Conservation (phyloP, 306 rosid species). For the Ammopiptanthus mongolicus region DNA sequence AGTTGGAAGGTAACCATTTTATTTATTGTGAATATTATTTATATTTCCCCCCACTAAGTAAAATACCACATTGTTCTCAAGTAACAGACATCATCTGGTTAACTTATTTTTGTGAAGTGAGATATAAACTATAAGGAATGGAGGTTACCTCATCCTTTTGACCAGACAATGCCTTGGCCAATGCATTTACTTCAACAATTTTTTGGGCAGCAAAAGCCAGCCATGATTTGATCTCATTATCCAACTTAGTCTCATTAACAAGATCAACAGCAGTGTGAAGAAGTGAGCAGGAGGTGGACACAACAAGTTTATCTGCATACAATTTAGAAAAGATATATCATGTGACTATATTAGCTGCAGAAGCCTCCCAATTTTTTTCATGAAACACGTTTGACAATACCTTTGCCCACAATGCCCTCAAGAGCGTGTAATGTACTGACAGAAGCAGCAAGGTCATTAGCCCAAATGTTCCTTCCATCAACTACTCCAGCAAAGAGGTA, state of each 20-base stretch:
- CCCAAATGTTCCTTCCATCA: slow-evolving; percentile 96
- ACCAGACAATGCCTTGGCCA: slow-evolving; percentile 79
- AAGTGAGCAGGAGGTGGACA: slow-evolving; percentile 84
- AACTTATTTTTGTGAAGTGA: not conserved
- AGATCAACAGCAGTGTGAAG: slow-evolving; percentile 95
- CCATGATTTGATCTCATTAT: slow-evolving; percentile 80
- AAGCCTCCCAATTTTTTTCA: not conserved
- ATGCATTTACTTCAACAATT: slow-evolving; percentile 82
- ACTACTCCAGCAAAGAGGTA: slow-evolving; percentile 84
- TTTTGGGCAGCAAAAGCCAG: slow-evolving; percentile 92
- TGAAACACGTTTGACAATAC: slow-evolving; percentile 27
- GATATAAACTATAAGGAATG: not conserved
- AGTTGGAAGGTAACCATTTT: not conserved
- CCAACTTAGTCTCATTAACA: slow-evolving; percentile 77
- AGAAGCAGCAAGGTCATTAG: slow-evolving; percentile 68
- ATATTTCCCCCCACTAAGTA: not conserved
- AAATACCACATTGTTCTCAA: not conserved
- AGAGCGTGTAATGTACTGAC: slow-evolving; percentile 41
- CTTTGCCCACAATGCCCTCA: slow-evolving; percentile 73
- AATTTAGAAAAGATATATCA: slow-evolving; percentile 3
- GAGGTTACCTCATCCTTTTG: slow-evolving; percentile 58
- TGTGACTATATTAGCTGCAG: not conserved
- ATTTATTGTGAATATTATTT: not conserved
- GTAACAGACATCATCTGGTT: not conserved
- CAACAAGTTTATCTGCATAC: slow-evolving; percentile 66